Base-by-base conservation (phyloP, 2,329 filamentous ascomycete genomes). In the Xylaria sp. region DNA sequence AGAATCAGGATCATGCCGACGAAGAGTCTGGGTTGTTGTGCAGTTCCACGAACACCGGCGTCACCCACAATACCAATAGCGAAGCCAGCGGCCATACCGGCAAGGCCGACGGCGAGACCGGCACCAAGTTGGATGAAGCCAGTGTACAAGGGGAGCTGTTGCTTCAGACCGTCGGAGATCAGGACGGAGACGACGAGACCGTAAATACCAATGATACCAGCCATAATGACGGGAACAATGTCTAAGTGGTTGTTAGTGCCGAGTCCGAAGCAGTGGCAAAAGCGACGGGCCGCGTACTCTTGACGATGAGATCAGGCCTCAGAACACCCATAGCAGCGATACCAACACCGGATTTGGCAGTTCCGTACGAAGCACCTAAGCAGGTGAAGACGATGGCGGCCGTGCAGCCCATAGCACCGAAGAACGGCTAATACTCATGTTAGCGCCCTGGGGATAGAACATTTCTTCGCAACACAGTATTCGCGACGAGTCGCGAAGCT, bases 181-280 rank as follows among this genome's bases (percentile, higher is more conserved):
- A 96, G 85, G 81, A 96, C 93, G 20, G 93, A 94, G 71, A 95
- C 92, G 84, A 96, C 93, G 74, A 96, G 89, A 78, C 93, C 93
- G 86, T 96, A 99, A 84, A 99, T 98, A 92, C 94, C 96, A 85
- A 99, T 98, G 85, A 99, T 99, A 98, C 96, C 96, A 88, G 96
- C 96, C 96, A 99, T 99, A 91, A 99, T 97, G 84, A 98, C 96
- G 82, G 96, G 96, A 74, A 98, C 95, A 83, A 98, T 98, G 89
- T 98, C 95, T 98, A 54, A 34, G 8, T 7, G 15, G 28, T 39
- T 57, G 68, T 77, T 68, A 78, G 74, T 54, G 58, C 59, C 77
- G 62, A 75, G 57, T 71, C 55, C 44, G 20, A 23, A 13, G 9
- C 39, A 60, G 59, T 65, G 65, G 63, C 69, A 59, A 39, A 51